Percentiles rank a stretch among this genome's conserved stretches.
Evolutionary conservation across 164 flowering plant genomes (phyloP).

Genomic region (Stephania japonica): DNA sequence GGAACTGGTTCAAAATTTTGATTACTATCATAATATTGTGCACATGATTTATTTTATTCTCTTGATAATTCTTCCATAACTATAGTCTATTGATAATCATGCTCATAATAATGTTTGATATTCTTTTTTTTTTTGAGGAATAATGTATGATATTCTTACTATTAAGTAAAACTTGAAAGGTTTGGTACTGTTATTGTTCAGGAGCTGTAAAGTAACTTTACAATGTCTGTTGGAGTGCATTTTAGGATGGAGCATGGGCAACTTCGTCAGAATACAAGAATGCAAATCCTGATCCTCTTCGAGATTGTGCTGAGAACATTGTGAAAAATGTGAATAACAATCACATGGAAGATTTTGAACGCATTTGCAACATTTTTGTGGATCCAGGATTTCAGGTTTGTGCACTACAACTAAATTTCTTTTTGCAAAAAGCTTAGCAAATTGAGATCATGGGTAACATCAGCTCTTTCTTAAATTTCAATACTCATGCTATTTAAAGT

Average conservation of each 20-base stretch:
- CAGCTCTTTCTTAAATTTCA: too few species aligned
- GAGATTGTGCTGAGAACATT: slow-evolving; percentile 63
- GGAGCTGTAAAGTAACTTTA: neutral
- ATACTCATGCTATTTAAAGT: too few species aligned
- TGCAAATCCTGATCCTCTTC: slow-evolving; percentile 84
- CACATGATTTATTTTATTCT: neutral
- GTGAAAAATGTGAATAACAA: slow-evolving; percentile 68
- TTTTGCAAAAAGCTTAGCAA: slow-evolving; percentile 1
- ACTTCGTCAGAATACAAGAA: slow-evolving; percentile 52
- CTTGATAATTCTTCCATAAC: neutral
- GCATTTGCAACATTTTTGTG: slow-evolving; percentile 69
- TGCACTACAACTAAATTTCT: too few species aligned
- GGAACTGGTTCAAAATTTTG: neutral
- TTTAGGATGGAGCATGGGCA: slow-evolving; percentile 67
- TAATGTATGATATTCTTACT: too few species aligned
- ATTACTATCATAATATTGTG: neutral
- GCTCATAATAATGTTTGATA: neutral
- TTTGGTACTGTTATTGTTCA: neutral
- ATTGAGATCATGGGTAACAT: too few species aligned
- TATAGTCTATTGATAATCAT: neutral
- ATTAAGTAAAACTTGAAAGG: too few species aligned
- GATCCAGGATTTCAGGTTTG: slow-evolving; percentile 67
- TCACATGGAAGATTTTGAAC: slow-evolving; percentile 62
- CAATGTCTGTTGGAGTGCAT: slow-evolving; percentile 11
- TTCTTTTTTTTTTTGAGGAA: neutral